A percentile compares a stretch with the other conserved stretches of the same genome.
phyloP scores from a whole-genome alignment of 2,329 filamentous ascomycete species.

The Hyphodiscus sp. region DNA sequence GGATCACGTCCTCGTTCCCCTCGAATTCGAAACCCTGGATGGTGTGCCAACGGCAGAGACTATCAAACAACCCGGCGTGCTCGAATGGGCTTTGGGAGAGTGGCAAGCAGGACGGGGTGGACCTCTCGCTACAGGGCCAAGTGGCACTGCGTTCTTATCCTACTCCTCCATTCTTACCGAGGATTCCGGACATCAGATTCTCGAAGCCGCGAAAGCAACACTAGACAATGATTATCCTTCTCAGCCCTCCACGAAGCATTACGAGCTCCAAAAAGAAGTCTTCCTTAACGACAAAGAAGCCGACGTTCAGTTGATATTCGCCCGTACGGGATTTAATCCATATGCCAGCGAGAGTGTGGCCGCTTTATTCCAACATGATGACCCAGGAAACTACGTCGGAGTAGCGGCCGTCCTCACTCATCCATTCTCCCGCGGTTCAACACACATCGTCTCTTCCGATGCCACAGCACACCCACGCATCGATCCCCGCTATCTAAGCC shows the following conservation, averaged over 20 bases:
- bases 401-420: slow-evolving; percentile 40
- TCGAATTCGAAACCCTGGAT: slow-evolving; percentile 6
- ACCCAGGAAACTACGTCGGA: slow-evolving; percentile 44
- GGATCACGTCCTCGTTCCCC: slow-evolving; percentile 8
- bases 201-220: background rate
- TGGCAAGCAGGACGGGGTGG: background rate
- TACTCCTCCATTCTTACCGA: background rate
- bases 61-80: slow-evolving; percentile 7
- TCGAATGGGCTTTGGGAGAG: slow-evolving; percentile 6
- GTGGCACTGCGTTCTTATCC: slow-evolving; percentile 5
- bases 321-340: slow-evolving; percentile 1
- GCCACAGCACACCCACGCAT: slow-evolving; percentile 31
- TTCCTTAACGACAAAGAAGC: slow-evolving; percentile 7
- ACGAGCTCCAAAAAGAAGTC: slow-evolving; percentile 3
- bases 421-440: slow-evolving; percentile 36
- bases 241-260: slow-evolving; percentile 3
- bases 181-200: background rate
- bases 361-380: background rate
- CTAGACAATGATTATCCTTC: background rate
- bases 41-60: slow-evolving; percentile 8
- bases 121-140: background rate
- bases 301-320: slow-evolving; percentile 8
- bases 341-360: background rate
- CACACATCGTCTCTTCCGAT: slow-evolving; percentile 35
- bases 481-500: slow-evolving; percentile 36